Evolutionary conservation across 1,284 basidiomycete species (phyloP).

Genomic region (Inonotus hispidus): DNA sequence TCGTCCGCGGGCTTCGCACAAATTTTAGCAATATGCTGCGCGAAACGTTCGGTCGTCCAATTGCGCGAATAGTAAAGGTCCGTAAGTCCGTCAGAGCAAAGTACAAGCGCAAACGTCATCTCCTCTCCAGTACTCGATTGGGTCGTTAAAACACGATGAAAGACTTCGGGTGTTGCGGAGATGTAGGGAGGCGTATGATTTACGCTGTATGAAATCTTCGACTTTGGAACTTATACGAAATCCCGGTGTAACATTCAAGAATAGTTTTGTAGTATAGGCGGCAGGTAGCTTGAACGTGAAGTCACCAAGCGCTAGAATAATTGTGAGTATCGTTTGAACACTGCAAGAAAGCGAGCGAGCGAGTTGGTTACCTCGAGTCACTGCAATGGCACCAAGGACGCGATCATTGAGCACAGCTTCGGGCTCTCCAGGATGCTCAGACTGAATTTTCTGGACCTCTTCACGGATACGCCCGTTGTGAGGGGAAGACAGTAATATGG

Average conservation of each 20-base stretch:
- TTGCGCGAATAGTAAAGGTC: conserved; percentile 49
- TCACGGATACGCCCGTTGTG: conserved; percentile 60
- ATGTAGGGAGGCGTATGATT: conserved; percentile 66
- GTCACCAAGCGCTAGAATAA: conserved; percentile 53
- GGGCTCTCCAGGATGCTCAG: conserved; percentile 60
- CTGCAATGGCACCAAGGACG: conserved; percentile 65
- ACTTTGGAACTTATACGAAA: conserved; percentile 55
- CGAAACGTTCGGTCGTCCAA: conserved; percentile 43
- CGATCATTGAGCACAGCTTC: conserved; percentile 56
- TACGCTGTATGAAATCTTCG: conserved; percentile 58
- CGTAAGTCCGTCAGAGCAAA: conserved; percentile 63
- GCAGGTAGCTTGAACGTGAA: conserved; percentile 68
- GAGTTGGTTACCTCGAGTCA: conserved; percentile 64
- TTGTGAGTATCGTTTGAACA: neutral
- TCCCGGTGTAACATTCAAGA: conserved; percentile 61
- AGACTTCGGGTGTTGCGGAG: conserved; percentile 56
- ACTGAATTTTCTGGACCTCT: conserved; percentile 52
- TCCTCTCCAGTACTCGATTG: neutral
- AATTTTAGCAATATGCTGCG: conserved; percentile 30
- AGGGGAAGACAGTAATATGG: conserved; percentile 48
- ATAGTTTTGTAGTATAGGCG: conserved; percentile 57
- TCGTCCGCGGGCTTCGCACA: conserved; percentile 3
- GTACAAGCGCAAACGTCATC: conserved; percentile 44
- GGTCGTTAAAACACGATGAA: conserved; percentile 42
- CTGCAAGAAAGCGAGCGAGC: too few relatives aligned